These are phyloP conservation scores for Senna tora DNA, from an alignment of 306 rosid genomes.

Conservation along the genomic window DNA sequence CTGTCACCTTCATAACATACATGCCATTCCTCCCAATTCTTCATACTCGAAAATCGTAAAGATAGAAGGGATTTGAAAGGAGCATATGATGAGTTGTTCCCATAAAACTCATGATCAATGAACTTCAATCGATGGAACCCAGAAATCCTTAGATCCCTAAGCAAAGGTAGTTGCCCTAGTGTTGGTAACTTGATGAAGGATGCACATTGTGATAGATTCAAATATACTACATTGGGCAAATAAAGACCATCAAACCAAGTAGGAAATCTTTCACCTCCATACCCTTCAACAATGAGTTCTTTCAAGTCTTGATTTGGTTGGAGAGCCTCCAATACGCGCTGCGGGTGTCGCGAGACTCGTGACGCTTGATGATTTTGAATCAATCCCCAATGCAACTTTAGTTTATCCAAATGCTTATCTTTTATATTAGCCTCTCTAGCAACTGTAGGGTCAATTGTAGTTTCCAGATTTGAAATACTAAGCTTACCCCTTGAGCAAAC, in stretches of 20 bases:
- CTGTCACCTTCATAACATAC: neutral
- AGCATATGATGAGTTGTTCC: neutral
- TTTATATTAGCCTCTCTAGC: neutral
- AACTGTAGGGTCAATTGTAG: neutral
- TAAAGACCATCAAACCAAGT: slow-evolving; percentile 1
- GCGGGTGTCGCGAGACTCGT: neutral
- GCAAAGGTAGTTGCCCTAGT: slow-evolving; percentile 8
- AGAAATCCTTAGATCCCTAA: neutral
- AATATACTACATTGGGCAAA: neutral
- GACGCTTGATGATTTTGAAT: neutral
- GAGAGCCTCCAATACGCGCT: neutral
- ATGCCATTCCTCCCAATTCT: neutral
- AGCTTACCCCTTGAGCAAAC: slow-evolving; percentile 29
- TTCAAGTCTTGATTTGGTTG: neutral
- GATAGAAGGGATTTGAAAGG: neutral
- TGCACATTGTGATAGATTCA: fast-evolving
- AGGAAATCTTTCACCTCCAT: slow-evolving; percentile 3
- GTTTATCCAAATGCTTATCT: slow-evolving; percentile 24
- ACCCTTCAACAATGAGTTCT: neutral
- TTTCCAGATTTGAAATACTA: neutral
- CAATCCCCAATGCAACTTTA: neutral
- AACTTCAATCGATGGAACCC: neutral
- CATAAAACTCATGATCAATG: neutral
- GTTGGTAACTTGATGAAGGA: slow-evolving; percentile 11
- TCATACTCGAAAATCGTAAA: neutral